Base-by-base conservation (phyloP, 371 early-diverging fungal species). In the Thermomucor indicae-seudaticae region DNA sequence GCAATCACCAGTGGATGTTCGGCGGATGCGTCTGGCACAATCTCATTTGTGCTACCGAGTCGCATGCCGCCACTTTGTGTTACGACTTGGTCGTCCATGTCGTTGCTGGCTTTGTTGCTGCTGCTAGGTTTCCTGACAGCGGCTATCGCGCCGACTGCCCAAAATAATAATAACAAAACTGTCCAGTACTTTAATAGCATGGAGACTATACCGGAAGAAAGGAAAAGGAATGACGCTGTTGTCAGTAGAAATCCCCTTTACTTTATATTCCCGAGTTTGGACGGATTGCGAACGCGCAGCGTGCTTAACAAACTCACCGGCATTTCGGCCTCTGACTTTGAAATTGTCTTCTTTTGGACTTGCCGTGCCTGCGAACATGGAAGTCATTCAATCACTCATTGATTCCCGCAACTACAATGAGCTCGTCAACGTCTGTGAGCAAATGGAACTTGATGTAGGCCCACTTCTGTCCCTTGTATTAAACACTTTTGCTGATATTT, bases 21-120 rank as follows among this genome's bases (percentile, higher is more conserved):
- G 17, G 73, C 43, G 10, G 70, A 61, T 24, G 70, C 62, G 51
- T 73, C 73, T 0, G 73, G 73, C 1, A 73, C 51, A 49, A 73
- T 57, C 0, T 51, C 45, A 31, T 54, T 44, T 7, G 48, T 49
- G 1, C 28, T 34, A 1, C 67, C 67, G 14, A 73, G 59, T 25
- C 50, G 55, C 42, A 73, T 49, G 16, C 59, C 67, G n/a, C 73
- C 70, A 37, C 37, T 37, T 19, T 37, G 37, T 10, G 37, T 19
- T 16, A 37, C 37, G 11, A 37, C 37, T n/a, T n/a, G n/a, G n/a
- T n/a, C n/a, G n/a, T n/a, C n/a, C n/a, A n/a, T n/a, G n/a, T n/a
- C n/a, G 37, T 19, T 37, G 37, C 19, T 19, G 19, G 37, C 16
- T 37, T 14, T 19, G 19, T 37, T 37, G 37, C 37, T 37, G 37